A percentile compares a stretch with the other conserved stretches of the same genome.
These are phyloP conservation scores for Microcos paniculata DNA, from an alignment of 345 rosid genomes.

Conservation along the genomic window DNA sequence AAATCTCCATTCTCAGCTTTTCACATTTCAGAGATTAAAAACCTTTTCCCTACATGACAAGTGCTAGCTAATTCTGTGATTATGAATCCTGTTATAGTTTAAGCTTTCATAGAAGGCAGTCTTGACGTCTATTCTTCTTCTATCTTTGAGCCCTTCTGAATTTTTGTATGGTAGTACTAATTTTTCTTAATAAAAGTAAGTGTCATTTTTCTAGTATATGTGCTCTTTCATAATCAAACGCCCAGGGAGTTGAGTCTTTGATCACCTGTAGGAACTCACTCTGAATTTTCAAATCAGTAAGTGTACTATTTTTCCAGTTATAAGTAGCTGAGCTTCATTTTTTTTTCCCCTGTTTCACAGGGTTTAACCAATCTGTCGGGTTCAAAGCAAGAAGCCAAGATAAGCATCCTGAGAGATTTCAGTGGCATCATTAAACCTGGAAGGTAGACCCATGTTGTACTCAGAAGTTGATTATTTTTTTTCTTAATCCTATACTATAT, in stretches of 20 bases:
- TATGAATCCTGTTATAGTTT: neutral
- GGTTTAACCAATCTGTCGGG: slow-evolving; percentile 22
- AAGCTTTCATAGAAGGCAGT: neutral
- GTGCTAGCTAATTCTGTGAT: neutral
- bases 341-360: neutral
- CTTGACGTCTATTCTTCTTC: neutral
- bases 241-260: neutral
- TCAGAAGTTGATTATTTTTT: neutral
- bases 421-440: slow-evolving; percentile 62
- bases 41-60: neutral
- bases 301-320: neutral
- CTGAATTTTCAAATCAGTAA: neutral
- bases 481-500: neutral
- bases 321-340: neutral
- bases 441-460: slow-evolving; percentile 37
- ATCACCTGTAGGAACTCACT: neutral
- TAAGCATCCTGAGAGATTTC: slow-evolving; percentile 48
- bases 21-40: neutral
- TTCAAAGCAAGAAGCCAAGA: slow-evolving; percentile 40
- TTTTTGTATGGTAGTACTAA: no score
- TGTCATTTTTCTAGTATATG: no score
- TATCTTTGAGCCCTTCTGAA: neutral
- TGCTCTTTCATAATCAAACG: neutral
- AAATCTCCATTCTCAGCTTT: neutral
- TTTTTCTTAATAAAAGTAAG: neutral